Evolutionary conservation across 768 basidiomycete species (phyloP), one percentile per base, ranked within the genome.

Genomic region (Pleurotus platypus): DNA sequence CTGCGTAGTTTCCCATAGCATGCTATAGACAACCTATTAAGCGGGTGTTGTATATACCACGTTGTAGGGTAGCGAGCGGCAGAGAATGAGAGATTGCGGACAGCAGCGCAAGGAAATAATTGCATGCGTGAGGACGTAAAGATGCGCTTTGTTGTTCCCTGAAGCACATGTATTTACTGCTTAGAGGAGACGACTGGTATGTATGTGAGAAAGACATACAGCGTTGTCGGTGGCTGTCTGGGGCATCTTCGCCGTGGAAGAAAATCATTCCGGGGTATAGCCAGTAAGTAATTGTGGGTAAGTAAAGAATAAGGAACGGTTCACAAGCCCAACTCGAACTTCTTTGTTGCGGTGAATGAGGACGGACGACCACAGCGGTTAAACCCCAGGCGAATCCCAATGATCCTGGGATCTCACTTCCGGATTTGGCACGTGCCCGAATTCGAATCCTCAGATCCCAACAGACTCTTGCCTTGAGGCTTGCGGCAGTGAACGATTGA

Each of bases 1-100:
- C 6, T 16, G 20, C 42, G 5, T n/a, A 45, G 42, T 45, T 16
- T 45, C 6, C 30, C 15, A 50, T 26, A 35, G 49, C 8, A 35
- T 27, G 49, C 4, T 15, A 9, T n/a, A n/a, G 20, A 35, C 15
- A 15, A 16, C 24, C 49, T 24, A 30, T n/a, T 15, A 26, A 50
- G 30, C 30, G 30, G 49, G 49, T 50, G 26, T 37, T 30, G 49
- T 50, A 30, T 35, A 50, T n/a, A 15, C 49, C 49, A 50, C 46
- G 46, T 48, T 48, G 46, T 26, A 26, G 16, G 46, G 46, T 15
- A 20, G 20, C n/a, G 24, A 48, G 46, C 13, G 46, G 46, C 46
- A 48, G 46, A 13, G 16, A 22, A 48, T 48, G 20, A 48, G 46
- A 48, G 27, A 22, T 48, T 15, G 20, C 11, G 46, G 13, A 12